A percentile compares a stretch with the other conserved stretches of the same genome.
phyloP scores from a whole-genome alignment of 1,284 basidiomycete species.

The Leccinum proliferum region DNA sequence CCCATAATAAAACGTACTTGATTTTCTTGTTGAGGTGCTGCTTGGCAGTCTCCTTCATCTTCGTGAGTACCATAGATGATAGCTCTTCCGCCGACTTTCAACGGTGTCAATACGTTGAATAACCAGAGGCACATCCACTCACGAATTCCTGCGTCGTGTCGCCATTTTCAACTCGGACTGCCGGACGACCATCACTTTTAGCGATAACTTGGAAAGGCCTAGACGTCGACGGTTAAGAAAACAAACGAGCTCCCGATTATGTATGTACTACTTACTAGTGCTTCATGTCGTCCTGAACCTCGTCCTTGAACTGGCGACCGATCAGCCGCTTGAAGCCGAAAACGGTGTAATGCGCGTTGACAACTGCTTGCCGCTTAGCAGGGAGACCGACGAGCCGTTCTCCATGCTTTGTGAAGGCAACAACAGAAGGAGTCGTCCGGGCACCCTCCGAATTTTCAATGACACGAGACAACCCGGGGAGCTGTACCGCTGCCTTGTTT shows the following conservation, averaged over 20 bases:
- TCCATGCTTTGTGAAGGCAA: conserved; percentile 96
- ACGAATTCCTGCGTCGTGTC: conserved; percentile 66
- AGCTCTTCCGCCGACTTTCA: conserved; percentile 72
- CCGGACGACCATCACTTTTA: conserved; percentile 66
- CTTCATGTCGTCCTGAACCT: conserved; percentile 88
- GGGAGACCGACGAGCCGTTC: conserved; percentile 94
- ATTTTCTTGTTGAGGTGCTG: conserved; percentile 90
- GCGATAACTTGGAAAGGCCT: conserved; percentile 83
- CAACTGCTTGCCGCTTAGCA: conserved; percentile 95
- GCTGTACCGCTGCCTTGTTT: not conserved
- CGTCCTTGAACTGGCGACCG: conserved; percentile 92
- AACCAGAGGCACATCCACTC: conserved; percentile 26
- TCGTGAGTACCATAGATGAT: conserved; percentile 83
- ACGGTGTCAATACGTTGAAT: conserved; percentile 2
- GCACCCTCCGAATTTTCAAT: conserved; percentile 98
- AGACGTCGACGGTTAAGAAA: not conserved
- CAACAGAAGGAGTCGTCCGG: conserved; percentile 96
- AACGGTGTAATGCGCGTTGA: conserved; percentile 93
- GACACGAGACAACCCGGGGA: conserved; percentile 57
- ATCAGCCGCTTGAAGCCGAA: conserved; percentile 97
- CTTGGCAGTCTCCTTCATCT: conserved; percentile 96
- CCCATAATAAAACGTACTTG: conserved; percentile 55
- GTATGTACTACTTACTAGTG: conserved; percentile 49
- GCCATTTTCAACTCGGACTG: conserved; percentile 76
- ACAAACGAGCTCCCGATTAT: rapidly evolving